A percentile compares a stretch with the other conserved stretches of the same genome.
These are phyloP conservation scores for Saturnispora gosingensis DNA, from an alignment of 805 yeast genomes.

Conservation along the genomic window DNA sequence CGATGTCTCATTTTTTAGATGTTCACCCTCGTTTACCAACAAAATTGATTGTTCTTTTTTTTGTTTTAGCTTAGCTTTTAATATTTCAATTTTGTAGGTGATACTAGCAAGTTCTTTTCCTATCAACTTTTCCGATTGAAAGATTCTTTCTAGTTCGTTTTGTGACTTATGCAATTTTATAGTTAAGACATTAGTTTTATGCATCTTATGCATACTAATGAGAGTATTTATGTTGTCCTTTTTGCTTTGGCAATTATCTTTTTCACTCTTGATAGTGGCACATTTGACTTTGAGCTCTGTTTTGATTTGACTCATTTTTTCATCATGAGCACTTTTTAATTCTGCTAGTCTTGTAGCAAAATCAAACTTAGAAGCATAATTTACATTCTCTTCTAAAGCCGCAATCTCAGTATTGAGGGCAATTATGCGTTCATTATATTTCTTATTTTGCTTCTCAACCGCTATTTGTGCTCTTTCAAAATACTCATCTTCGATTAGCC, in stretches of 20 bases:
- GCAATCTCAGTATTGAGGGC: conserved; percentile 11
- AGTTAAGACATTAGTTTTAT: not conserved
- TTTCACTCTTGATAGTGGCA: not conserved
- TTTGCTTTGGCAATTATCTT: not conserved
- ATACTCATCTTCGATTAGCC: conserved; percentile 13
- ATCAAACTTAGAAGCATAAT: conserved; percentile 2
- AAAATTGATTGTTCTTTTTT: not conserved
- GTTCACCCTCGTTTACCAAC: not conserved
- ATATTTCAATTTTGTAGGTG: not conserved
- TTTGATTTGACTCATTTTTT: not conserved
- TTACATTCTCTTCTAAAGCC: conserved; percentile 11
- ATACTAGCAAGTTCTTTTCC: not conserved
- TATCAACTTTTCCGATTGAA: not conserved
- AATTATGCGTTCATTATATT: conserved; percentile 25
- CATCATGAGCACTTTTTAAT: not conserved
- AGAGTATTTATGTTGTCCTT: not conserved
- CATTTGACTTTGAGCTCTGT: not conserved
- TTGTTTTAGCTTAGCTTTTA: not conserved
- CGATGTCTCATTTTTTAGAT: not conserved
- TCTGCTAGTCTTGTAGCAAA: not conserved
- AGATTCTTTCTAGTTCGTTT: not conserved
- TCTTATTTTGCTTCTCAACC: conserved; percentile 27
- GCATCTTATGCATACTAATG: not conserved
- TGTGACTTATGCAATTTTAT: not conserved
- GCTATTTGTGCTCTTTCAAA: conserved; percentile 29